Percentiles rank a stretch among this genome's conserved stretches.
Conservation (phyloP, 2,329 filamentous ascomycete genomes). For the Akanthomyces dipterigenus region DNA sequence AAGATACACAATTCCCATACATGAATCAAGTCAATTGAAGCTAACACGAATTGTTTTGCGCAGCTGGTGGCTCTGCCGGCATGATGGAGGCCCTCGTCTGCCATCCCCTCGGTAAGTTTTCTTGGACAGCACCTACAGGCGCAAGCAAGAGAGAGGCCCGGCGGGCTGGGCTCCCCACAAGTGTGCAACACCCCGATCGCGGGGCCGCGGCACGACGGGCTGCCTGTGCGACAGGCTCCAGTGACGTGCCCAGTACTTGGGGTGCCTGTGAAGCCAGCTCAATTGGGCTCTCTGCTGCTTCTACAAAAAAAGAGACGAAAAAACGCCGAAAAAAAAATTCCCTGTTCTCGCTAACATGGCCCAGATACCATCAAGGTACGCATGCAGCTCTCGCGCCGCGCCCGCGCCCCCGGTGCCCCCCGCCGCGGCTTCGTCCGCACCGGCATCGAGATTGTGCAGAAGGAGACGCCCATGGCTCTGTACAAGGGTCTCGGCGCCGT, state of each 20-base stretch:
- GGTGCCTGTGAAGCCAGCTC: not conserved
- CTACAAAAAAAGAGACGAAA: constrained; percentile 3
- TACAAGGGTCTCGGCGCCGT: constrained; percentile 99
- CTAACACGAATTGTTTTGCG: constrained; percentile 15
- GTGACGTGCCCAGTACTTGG: not conserved
- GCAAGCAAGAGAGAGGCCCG: not conserved
- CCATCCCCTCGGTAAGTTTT: constrained; percentile 73
- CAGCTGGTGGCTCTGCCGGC: constrained; percentile 91
- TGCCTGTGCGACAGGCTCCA: not conserved
- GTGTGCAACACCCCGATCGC: not conserved
- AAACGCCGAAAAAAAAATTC: not conserved
- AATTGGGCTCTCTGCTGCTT: not conserved
- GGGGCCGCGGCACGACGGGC: constrained; percentile 3
- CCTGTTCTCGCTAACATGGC: constrained; percentile 6
- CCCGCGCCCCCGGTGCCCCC: constrained; percentile 73
- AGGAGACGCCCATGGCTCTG: constrained; percentile 84
- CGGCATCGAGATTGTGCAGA: constrained; percentile 76
- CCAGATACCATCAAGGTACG: constrained; percentile 95
- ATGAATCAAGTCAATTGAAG: constrained; percentile 13
- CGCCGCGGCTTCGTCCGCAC: constrained; percentile 83
- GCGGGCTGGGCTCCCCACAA: constrained; percentile 5
- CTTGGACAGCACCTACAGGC: not conserved
- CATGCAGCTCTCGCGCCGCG: constrained; percentile 93
- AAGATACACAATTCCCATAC: too few relatives aligned
- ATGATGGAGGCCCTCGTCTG: constrained; percentile 99